Percentiles rank a stretch among this genome's conserved stretches.
phyloP scores from a whole-genome alignment of 768 basidiomycete genomes.

The Lactarius pseudohatsudake region DNA sequence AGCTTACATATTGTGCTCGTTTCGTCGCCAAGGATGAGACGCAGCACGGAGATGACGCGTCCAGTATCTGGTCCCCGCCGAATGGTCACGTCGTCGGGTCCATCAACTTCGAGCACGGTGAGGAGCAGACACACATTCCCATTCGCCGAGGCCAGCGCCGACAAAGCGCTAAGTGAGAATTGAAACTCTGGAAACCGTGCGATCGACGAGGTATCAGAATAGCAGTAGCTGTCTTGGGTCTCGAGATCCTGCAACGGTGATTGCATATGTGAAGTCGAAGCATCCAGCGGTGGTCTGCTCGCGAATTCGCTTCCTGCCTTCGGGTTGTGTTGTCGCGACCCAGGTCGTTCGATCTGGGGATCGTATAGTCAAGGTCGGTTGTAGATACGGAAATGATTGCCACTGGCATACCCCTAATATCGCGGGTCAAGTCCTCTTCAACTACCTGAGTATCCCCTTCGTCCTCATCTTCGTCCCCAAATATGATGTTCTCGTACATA shows the following conservation, averaged over 20 bases:
- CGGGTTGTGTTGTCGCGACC: slow-evolving; percentile 21
- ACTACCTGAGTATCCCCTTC: slow-evolving; percentile 14
- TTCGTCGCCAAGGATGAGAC: slow-evolving; percentile 73
- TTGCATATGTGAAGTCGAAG: slow-evolving; percentile 13
- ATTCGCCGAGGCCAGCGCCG: slow-evolving; percentile 42
- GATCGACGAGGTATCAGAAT: slow-evolving; percentile 71
- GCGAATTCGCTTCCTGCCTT: background rate
- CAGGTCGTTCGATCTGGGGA: slow-evolving; percentile 25
- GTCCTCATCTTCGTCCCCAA: slow-evolving; percentile 44
- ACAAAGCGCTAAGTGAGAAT: slow-evolving; percentile 63
- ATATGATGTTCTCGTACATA: slow-evolving; percentile 73
- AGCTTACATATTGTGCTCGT: slow-evolving; percentile 66
- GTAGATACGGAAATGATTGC: background rate
- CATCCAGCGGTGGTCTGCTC: slow-evolving; percentile 19
- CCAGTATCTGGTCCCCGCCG: slow-evolving; percentile 73
- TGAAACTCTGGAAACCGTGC: slow-evolving; percentile 71
- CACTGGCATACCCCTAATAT: background rate
- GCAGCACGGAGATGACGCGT: slow-evolving; percentile 64
- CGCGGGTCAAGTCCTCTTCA: slow-evolving; percentile 18
- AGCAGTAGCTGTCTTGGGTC: slow-evolving; percentile 42
- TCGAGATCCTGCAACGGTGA: slow-evolving; percentile 10
- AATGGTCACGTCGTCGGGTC: slow-evolving; percentile 64
- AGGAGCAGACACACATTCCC: slow-evolving; percentile 57
- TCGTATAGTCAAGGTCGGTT: background rate
- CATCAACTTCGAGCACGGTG: slow-evolving; percentile 73